Conservation (phyloP, 208 protist species). For the Phytomonas serpens region DNA sequence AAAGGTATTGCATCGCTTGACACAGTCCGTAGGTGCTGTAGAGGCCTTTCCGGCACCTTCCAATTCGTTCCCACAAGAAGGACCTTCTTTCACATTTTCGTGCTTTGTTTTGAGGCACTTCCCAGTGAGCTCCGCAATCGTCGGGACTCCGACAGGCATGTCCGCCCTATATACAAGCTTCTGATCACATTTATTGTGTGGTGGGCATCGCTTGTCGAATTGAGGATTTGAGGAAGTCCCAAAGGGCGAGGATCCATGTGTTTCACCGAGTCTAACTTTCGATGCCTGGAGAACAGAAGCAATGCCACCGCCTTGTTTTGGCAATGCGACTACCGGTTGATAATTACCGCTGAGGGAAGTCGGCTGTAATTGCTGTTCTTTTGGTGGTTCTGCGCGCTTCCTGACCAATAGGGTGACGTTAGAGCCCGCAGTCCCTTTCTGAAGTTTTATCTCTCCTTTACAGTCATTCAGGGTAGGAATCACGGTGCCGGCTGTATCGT, state of each 20-base stretch:
- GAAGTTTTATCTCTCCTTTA: background rate
- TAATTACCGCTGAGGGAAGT: background rate
- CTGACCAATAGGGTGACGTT: background rate
- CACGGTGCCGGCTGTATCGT: background rate
- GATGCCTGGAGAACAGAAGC: background rate
- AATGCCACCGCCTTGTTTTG: background rate
- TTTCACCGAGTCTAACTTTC: background rate
- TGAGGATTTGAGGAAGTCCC: background rate
- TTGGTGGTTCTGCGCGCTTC: background rate
- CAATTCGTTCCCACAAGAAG: background rate
- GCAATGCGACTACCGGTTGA: background rate
- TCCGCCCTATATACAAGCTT: background rate
- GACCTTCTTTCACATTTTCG: background rate
- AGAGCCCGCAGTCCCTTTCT: background rate
- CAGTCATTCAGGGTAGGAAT: background rate
- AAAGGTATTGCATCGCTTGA: background rate
- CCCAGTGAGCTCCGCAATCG: background rate
- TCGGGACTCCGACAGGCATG: background rate
- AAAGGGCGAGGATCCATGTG: background rate
- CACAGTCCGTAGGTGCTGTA: background rate
- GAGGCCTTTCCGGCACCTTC: background rate
- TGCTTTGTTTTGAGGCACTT: background rate
- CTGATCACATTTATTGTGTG: background rate
- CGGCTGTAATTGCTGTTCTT: background rate
- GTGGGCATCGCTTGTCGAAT: background rate